Evolutionary conservation across 495 filamentous ascomycete species (phyloP).

Genomic region (Penicillium goetzii): DNA sequence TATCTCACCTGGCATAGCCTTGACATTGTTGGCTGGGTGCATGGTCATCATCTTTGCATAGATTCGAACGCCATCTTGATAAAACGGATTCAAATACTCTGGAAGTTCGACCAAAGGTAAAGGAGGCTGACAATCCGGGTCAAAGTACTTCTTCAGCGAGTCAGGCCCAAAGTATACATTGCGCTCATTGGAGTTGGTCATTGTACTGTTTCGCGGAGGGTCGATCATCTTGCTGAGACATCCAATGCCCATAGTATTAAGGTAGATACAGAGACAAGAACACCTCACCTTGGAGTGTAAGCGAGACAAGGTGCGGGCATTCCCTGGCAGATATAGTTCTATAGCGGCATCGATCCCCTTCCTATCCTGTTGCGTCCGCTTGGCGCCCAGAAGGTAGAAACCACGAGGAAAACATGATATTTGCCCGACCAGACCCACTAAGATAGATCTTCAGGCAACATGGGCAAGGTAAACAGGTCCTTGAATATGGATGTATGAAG

Average conservation of each 20-base stretch:
- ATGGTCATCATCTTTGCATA: constrained; percentile 68
- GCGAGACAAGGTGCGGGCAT: neutral
- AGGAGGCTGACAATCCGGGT: constrained; percentile 59
- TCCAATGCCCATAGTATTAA: neutral
- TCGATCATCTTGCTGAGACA: constrained; percentile 7
- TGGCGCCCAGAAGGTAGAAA: constrained; percentile 22
- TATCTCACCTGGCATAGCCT: constrained; percentile 60
- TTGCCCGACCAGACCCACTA: neutral
- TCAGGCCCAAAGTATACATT: constrained; percentile 61
- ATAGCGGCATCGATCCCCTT: constrained; percentile 8
- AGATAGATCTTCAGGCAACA: neutral
- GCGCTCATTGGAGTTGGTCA: constrained; percentile 46
- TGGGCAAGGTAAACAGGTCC: neutral
- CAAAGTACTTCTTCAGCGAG: constrained; percentile 58
- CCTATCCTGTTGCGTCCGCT: constrained; percentile 15
- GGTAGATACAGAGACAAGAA: neutral
- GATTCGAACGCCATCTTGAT: constrained; percentile 60
- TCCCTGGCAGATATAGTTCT: constrained; percentile 17
- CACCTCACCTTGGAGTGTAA: neutral
- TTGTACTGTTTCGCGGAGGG: constrained; percentile 21
- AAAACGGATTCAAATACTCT: constrained; percentile 57
- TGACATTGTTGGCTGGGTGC: constrained; percentile 67
- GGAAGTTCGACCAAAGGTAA: constrained; percentile 65
- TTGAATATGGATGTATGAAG: too few relatives aligned
- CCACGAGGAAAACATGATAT: neutral